These are phyloP conservation scores for Cyberlindnera maritima DNA, from an alignment of 805 yeast species.

Conservation along the genomic window DNA sequence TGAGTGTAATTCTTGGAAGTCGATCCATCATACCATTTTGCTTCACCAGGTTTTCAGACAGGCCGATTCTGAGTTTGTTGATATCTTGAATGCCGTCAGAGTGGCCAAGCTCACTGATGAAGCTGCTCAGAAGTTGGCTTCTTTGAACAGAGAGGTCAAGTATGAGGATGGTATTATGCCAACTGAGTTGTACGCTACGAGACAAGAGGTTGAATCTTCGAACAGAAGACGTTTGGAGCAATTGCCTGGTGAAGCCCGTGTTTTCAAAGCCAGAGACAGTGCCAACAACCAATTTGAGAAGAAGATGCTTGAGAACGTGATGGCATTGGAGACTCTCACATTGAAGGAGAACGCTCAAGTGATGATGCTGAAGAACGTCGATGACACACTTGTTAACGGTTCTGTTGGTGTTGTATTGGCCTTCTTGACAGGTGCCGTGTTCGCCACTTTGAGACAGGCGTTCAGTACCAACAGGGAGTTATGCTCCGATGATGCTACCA, in stretches of 20 bases:
- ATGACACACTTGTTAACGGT: constrained; percentile 82
- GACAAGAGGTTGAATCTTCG: constrained; percentile 79
- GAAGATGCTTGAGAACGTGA: constrained; percentile 49
- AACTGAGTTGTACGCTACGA: constrained; percentile 84
- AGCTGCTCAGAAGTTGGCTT: constrained; percentile 46
- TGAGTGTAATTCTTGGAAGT: constrained; percentile 69
- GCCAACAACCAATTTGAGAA: constrained; percentile 23
- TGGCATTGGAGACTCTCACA: constrained; percentile 64
- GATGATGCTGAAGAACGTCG: constrained; percentile 84
- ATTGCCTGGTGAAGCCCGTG: constrained; percentile 45
- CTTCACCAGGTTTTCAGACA: constrained; percentile 86
- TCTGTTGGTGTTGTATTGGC: constrained; percentile 71
- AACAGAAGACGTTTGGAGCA: constrained; percentile 50
- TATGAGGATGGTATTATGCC: constrained; percentile 81
- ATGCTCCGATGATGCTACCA: constrained; percentile 22
- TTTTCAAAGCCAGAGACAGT: constrained; percentile 46
- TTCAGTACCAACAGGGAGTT: constrained; percentile 12
- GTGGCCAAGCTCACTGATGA: constrained; percentile 58
- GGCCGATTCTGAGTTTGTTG: constrained; percentile 73
- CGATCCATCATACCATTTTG: constrained; percentile 63
- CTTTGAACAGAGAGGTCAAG: constrained; percentile 53
- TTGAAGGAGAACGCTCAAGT: constrained; percentile 90
- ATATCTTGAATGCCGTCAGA: constrained; percentile 78
- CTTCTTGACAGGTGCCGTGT: constrained; percentile 31
- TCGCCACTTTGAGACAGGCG: constrained; percentile 9